Evolutionary conservation across 495 filamentous ascomycete species (phyloP).

Genomic region (Hypoxylon lienhwacheense): DNA sequence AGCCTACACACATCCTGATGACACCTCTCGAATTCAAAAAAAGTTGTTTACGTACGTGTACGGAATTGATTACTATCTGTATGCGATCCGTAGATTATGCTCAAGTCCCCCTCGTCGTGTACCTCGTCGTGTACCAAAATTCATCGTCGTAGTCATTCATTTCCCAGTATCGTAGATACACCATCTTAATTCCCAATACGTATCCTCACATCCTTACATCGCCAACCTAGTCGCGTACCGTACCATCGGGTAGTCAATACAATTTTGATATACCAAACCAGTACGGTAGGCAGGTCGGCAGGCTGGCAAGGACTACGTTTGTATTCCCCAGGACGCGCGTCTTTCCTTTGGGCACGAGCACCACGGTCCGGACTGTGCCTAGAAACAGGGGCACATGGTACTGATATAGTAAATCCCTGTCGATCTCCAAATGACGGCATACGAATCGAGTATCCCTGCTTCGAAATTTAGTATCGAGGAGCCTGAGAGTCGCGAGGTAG

Average conservation of each 20-base stretch:
- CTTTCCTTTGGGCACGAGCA: constrained; percentile 23
- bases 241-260: too few relatives aligned
- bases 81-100: too few relatives aligned
- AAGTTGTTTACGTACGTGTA: too few relatives aligned
- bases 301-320: constrained; percentile 17
- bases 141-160: too few relatives aligned
- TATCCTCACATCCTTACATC: not conserved
- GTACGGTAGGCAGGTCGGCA: not conserved
- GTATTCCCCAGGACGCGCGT: constrained; percentile 33
- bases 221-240: not conserved
- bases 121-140: too few relatives aligned
- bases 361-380: too few relatives aligned
- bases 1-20: too few relatives aligned
- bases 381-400: too few relatives aligned
- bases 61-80: too few relatives aligned
- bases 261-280: constrained; percentile 1
- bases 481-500: too few relatives aligned
- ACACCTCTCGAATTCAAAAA: constrained; percentile 2
- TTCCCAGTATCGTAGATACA: not conserved
- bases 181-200: not conserved
- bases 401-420: constrained; percentile 21
- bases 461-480: too few relatives aligned
- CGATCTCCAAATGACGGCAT: constrained; percentile 36
- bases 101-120: too few relatives aligned
- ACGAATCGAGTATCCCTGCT: constrained; percentile 27